phyloP scores from a whole-genome alignment of 176 grass and related monocot genomes.

The Triticum monococcum region DNA sequence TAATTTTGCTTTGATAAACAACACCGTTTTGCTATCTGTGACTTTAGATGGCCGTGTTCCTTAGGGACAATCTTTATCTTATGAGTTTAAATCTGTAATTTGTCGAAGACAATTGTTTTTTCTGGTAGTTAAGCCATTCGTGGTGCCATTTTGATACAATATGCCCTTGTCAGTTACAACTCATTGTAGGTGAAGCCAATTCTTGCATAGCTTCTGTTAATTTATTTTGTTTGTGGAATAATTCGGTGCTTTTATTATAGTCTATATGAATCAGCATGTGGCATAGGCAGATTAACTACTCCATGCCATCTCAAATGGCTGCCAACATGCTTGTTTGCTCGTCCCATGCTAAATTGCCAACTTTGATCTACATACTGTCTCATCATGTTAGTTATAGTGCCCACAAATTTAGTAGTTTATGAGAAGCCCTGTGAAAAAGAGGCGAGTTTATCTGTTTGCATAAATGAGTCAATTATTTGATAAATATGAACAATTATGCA shows the following conservation, averaged over 20 bases:
- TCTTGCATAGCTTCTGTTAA: conserved; percentile 1
- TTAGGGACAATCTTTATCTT: background rate
- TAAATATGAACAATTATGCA: conserved; percentile 34
- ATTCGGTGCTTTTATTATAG: background rate
- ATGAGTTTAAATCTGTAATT: background rate
- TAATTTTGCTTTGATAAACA: background rate
- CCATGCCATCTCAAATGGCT: background rate
- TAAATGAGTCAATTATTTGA: background rate
- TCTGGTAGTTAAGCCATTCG: background rate
- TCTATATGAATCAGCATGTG: conserved; percentile 1
- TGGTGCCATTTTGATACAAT: conserved; percentile 8
- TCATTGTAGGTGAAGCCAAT: background rate
- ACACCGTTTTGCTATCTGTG: background rate
- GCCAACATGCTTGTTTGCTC: background rate
- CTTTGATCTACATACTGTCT: background rate
- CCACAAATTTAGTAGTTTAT: background rate
- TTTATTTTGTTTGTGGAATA: background rate
- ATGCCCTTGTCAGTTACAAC: background rate
- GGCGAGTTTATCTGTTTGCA: background rate
- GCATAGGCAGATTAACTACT: background rate
- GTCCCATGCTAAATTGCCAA: background rate
- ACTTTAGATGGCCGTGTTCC: background rate
- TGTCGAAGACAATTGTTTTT: conserved; percentile 1
- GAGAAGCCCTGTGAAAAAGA: background rate
- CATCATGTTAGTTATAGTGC: background rate